Evolutionary conservation across 225 moss, liverwort and hornwort genomes (phyloP).

Genomic region (Physcomitrellopsis africana): DNA sequence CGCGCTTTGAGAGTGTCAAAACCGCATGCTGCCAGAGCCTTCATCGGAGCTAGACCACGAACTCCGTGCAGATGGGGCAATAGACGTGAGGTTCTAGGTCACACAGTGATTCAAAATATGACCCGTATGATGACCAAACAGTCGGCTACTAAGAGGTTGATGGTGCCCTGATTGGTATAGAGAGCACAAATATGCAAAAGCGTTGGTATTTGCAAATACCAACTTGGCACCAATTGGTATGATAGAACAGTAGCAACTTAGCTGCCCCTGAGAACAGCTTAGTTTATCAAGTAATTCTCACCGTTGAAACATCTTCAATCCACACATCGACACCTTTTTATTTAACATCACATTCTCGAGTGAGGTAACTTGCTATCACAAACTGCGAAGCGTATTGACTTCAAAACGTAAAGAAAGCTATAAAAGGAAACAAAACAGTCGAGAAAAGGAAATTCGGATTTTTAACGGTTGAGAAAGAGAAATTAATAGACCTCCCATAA

Average conservation of each 20-base stretch:
- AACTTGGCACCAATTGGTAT: no score
- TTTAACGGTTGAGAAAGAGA: not conserved
- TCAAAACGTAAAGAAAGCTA: not conserved
- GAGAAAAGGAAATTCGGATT: not conserved
- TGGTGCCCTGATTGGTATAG: not conserved
- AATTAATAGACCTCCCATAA: not conserved
- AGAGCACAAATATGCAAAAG: not conserved
- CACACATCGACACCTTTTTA: no score
- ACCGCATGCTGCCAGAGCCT: not conserved
- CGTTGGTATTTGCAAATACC: no score
- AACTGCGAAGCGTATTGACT: not conserved
- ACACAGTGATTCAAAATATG: constrained; percentile 38
- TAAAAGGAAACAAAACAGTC: not conserved
- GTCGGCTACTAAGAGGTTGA: not conserved
- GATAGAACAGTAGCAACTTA: no score
- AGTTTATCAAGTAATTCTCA: no score
- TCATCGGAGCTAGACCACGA: not conserved
- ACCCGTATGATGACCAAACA: constrained; percentile 25
- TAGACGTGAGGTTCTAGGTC: constrained; percentile 34
- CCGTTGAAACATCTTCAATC: no score
- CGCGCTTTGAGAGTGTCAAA: not conserved
- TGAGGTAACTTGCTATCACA: no score
- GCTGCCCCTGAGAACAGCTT: no score
- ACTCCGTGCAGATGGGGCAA: constrained; percentile 42
- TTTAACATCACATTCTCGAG: not conserved